These are phyloP conservation scores for Fusarium musae DNA, from an alignment of 2,329 filamentous ascomycete species.

Conservation along the genomic window DNA sequence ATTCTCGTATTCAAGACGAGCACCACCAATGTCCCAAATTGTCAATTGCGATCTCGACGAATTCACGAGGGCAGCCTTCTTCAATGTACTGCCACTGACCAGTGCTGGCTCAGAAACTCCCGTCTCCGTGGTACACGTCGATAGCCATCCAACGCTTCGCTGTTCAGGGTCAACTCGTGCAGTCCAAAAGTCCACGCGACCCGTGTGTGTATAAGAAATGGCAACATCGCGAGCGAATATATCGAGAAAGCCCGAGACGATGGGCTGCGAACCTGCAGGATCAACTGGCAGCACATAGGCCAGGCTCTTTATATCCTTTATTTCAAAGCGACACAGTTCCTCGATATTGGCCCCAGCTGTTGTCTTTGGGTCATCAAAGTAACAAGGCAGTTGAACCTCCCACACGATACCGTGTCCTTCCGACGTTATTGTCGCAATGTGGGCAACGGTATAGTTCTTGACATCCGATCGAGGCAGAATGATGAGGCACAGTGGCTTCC, in stretches of 20 bases:
- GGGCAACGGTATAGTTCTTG: constrained; percentile 66
- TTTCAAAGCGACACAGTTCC: constrained; percentile 77
- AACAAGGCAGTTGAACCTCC: constrained; percentile 74
- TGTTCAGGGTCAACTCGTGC: constrained; percentile 73
- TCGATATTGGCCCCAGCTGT: constrained; percentile 54
- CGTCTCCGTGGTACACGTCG: constrained; percentile 84
- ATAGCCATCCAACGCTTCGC: constrained; percentile 80
- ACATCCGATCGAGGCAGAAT: constrained; percentile 73
- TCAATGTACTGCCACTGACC: constrained; percentile 85
- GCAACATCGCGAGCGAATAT: constrained; percentile 88
- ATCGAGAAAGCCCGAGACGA: constrained; percentile 83
- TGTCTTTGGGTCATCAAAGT: constrained; percentile 46
- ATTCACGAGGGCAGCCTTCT: constrained; percentile 87
- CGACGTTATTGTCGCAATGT: constrained; percentile 85
- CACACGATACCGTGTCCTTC: constrained; percentile 83
- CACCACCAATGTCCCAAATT: constrained; percentile 89
- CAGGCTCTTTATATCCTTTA: constrained; percentile 69
- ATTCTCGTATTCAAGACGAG: constrained; percentile 83
- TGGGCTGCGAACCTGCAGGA: constrained; percentile 78
- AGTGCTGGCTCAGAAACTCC: constrained; percentile 77
- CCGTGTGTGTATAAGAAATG: constrained; percentile 82
- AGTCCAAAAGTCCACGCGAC: constrained; percentile 85
- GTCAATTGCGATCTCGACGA: constrained; percentile 77
- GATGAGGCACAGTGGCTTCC: constrained; percentile 83
- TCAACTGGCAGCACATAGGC: constrained; percentile 83